Conservation (phyloP, 345 rosid species). For the Euphorbia tirucalli region DNA sequence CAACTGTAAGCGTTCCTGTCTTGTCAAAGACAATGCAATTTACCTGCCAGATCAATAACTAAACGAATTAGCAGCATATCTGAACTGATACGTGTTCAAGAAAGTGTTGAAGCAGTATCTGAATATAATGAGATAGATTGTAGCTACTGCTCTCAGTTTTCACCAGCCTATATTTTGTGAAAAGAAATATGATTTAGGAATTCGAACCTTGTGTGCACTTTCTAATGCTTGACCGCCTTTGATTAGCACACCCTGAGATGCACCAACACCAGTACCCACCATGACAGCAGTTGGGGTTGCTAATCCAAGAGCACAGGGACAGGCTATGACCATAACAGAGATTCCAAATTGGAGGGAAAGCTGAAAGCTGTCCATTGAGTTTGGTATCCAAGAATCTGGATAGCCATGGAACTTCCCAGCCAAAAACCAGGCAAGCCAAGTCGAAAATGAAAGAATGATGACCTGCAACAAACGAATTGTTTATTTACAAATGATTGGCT, state of each 20-base stretch:
- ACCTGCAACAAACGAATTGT: constrained; percentile 44
- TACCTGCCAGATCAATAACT: constrained; percentile 42
- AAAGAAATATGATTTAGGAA: not conserved
- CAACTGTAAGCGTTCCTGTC: constrained; percentile 93
- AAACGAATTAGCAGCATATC: not conserved
- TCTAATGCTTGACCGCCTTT: constrained; percentile 96
- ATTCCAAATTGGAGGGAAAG: constrained; percentile 97
- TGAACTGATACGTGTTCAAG: not conserved
- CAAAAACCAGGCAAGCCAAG: constrained; percentile 90
- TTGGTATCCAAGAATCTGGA: constrained; percentile 88
- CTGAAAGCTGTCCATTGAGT: constrained; percentile 90
- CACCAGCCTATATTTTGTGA: too few relatives aligned
- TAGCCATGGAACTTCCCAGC: constrained; percentile 79
- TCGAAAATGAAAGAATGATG: constrained; percentile 67
- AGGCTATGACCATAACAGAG: constrained; percentile 97
- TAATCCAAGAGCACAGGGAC: constrained; percentile 93
- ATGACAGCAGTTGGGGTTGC: constrained; percentile 99
- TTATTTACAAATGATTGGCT: not conserved
- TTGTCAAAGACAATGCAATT: constrained; percentile 92
- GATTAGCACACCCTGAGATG: constrained; percentile 88
- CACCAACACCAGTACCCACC: constrained; percentile 99
- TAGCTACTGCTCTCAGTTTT: too few relatives aligned
- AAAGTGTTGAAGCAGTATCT: not conserved
- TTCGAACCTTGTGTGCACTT: constrained; percentile 73
- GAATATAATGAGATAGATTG: not conserved